Evolutionary conservation across 2,329 filamentous ascomycete genomes (phyloP).

Genomic region (Rhynchosporium agropyri): DNA sequence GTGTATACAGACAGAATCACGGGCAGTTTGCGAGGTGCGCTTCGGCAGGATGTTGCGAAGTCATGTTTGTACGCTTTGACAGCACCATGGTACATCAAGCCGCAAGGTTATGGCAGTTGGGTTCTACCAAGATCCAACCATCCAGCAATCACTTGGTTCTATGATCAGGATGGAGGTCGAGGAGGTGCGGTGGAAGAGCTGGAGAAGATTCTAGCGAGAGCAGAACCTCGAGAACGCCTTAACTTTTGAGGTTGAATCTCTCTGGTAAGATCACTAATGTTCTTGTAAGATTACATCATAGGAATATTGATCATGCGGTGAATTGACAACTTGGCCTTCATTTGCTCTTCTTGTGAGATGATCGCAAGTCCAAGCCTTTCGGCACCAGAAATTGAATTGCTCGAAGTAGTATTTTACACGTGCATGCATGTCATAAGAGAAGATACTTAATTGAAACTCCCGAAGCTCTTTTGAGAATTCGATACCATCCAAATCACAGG

Average conservation of each 20-base stretch:
- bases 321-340: too few relatives aligned
- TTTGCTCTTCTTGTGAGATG: too few relatives aligned
- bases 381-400: too few relatives aligned
- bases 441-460: too few relatives aligned
- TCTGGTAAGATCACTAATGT: not conserved
- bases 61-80: not conserved
- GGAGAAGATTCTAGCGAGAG: not conserved
- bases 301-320: too few relatives aligned
- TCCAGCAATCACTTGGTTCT: conserved; percentile 1
- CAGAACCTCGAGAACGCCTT: not conserved
- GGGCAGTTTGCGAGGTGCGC: not conserved
- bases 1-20: conserved; percentile 1
- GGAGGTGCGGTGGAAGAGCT: not conserved
- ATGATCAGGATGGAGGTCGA: conserved; percentile 1
- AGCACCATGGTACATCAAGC: conserved; percentile 2
- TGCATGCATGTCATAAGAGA: too few relatives aligned
- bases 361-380: too few relatives aligned
- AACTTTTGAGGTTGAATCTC: not conserved
- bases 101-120: not conserved
- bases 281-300: not conserved
- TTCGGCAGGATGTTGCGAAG: not conserved
- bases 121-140: not conserved
- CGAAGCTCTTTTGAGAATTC: too few relatives aligned
- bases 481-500: too few relatives aligned
- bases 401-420: too few relatives aligned